Conservation (phyloP, 306 rosid genomes). For the Cucurbita maxima region DNA sequence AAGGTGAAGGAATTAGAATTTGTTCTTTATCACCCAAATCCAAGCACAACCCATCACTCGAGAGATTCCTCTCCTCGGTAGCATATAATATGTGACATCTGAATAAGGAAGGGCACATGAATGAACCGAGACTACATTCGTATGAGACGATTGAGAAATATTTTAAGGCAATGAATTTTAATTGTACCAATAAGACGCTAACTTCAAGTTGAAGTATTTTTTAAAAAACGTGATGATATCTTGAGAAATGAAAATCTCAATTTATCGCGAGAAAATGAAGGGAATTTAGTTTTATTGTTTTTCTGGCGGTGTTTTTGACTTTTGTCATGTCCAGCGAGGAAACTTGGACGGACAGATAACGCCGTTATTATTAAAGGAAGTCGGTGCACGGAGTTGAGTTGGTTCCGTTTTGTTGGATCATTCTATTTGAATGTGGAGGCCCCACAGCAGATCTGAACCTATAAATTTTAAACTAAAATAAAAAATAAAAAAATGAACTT, state of each 20-base stretch:
- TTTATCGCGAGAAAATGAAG: background rate
- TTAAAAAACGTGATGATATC: no score
- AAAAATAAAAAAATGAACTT: background rate
- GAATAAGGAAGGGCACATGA: no score
- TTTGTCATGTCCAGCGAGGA: background rate
- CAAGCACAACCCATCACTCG: background rate
- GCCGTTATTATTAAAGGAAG: background rate
- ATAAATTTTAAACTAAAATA: background rate
- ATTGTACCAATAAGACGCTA: no score
- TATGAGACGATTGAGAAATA: no score
- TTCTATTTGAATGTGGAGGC: background rate
- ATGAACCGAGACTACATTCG: no score
- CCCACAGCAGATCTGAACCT: background rate
- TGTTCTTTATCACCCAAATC: background rate
- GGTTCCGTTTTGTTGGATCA: background rate
- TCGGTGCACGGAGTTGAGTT: background rate
- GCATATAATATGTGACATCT: no score
- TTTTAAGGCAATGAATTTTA: no score
- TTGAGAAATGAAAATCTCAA: background rate
- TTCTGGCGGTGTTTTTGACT: no score
- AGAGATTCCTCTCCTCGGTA: background rate
- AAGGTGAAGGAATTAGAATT: background rate
- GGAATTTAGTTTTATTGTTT: background rate
- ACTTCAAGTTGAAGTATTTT: no score
- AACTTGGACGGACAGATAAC: background rate